Conservation (phyloP, 352 stramenopile genomes). For the Phytophthora gonapodyides region DNA sequence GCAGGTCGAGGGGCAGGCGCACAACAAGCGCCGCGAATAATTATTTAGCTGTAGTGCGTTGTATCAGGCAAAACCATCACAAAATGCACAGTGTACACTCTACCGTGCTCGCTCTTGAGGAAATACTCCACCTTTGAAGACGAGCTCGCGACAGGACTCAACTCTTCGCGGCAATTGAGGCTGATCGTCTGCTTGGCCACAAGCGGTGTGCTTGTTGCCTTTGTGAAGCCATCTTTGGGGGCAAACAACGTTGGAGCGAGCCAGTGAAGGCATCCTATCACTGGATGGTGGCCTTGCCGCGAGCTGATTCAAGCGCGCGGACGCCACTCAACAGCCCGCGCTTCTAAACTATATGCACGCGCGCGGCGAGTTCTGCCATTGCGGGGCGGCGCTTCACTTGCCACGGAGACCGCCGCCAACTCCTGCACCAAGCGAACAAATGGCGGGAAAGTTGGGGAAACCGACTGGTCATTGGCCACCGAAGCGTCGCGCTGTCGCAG, state of each 20-base stretch:
- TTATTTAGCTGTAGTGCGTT: slow-evolving; percentile 37
- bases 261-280: slow-evolving; percentile 15
- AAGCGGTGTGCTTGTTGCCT: no score
- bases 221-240: slow-evolving; percentile 2
- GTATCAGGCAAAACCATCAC: neutral
- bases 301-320: neutral
- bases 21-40: slow-evolving; percentile 20
- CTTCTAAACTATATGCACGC: slow-evolving; percentile 22
- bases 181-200: no score
- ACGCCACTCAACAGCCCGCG: slow-evolving; percentile 1
- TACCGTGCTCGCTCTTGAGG: neutral
- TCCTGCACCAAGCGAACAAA: neutral
- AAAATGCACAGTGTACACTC: slow-evolving; percentile 8
- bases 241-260: neutral
- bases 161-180: no score
- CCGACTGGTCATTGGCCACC: no score
- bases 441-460: no score
- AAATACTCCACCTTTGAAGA: neutral
- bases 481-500: no score
- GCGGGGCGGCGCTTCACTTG: no score
- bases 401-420: slow-evolving; percentile 2
- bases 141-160: no score
- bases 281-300: slow-evolving; percentile 9
- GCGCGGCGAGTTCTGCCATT: slow-evolving; percentile 6
- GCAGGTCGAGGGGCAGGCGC: slow-evolving; percentile 9